Percentiles rank a stretch among this genome's conserved stretches.
phyloP scores from a whole-genome alignment of 768 basidiomycete species.

The Lactarius pseudohatsudake region DNA sequence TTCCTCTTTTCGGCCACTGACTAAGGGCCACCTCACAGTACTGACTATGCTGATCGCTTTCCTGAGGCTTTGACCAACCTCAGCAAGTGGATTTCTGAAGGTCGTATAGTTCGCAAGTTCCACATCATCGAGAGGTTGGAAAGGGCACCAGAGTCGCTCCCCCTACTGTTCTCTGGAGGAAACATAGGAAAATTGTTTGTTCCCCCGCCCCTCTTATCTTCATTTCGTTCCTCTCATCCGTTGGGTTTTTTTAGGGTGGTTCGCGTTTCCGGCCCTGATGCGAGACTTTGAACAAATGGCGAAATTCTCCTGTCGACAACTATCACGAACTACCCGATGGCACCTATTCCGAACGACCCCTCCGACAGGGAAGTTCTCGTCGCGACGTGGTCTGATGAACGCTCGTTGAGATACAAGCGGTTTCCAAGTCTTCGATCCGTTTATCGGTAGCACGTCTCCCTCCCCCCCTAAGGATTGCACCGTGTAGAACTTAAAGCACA shows the following conservation, averaged over 20 bases:
- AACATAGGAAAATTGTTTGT: constrained; percentile 76
- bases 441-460: background rate
- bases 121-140: constrained; percentile 77
- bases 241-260: constrained; percentile 46
- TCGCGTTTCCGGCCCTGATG: constrained; percentile 45
- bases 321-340: background rate
- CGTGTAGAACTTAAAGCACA: background rate
- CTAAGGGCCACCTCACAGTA: constrained; percentile 41
- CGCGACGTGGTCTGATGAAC: background rate
- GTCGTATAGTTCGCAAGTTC: constrained; percentile 76
- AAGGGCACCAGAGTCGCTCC: constrained; percentile 67
- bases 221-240: constrained; percentile 4
- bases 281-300: constrained; percentile 10
- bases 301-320: background rate
- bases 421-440: background rate
- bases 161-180: constrained; percentile 69
- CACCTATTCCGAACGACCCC: constrained; percentile 32
- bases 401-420: background rate
- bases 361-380: background rate
- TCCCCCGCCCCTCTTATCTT: background rate
- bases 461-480: background rate
- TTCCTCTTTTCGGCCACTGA: background rate
- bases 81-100: constrained; percentile 55
- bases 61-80: constrained; percentile 58
- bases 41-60: constrained; percentile 71